Base-by-base conservation (phyloP, 2,329 filamentous ascomycete genomes). In the Aspergillus sp. region DNA sequence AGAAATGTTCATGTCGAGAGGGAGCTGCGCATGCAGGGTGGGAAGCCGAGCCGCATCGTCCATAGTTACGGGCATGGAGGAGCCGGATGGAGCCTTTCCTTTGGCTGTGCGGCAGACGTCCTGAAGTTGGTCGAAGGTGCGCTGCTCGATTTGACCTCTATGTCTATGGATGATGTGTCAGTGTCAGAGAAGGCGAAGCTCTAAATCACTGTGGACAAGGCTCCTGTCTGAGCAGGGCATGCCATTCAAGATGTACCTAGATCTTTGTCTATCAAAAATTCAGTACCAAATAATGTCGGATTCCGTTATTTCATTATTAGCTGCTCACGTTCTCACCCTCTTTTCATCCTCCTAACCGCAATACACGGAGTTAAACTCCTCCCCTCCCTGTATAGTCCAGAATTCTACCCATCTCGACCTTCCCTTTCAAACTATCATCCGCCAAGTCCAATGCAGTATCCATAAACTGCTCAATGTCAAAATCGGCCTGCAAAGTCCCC, bases 1-100 rank as follows among this genome's bases (percentile, higher is more conserved):
- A 64, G 61, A 11, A 77, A 79, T 46, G 75, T 80, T 4, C 71
- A 77, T 8, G 75, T 80, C 7, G 77, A 80, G 64, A 70, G 75
- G 1, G 78, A 80, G 59, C 65, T 74, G 13, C 39, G 48, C 19
- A 46, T 3, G 9, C 39, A 39, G n/a, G 30, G 41, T 20, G 44
- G 22, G 8, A 37, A 37, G 19, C 51, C 41, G n/a, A 53, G 51
- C 33, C 51, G 51, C 3, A 53, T 54, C 17, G 24, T 54, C 9
- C 52, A 54, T 41, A 48, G 19, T 8, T 54, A 54, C 33, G 52
- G 45, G 0, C 52, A 48, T 33, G 52, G 45, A 6, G 52, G 52
- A 2, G 42, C 45, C 11, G 52, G 52, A 13, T 54, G 45, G 52
- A 33, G 51, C 33, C 45, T 49, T 22, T 41, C 19, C 12, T 48